Base-by-base conservation (phyloP, 1,284 basidiomycete genomes). In the Tylopilus sp. region DNA sequence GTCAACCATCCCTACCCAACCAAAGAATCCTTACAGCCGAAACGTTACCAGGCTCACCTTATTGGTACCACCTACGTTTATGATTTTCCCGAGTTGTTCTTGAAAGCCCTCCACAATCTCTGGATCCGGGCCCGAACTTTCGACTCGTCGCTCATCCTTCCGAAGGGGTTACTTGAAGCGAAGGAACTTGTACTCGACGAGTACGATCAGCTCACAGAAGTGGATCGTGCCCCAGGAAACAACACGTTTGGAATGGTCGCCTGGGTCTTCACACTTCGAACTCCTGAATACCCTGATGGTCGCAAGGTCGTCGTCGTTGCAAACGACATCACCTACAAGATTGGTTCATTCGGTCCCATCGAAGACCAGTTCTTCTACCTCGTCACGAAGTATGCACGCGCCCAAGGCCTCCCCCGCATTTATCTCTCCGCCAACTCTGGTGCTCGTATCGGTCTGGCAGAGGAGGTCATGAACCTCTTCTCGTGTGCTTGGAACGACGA, bases 391-490 rank as follows among this genome's bases (percentile, higher is more conserved):
- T 92, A 96, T 62, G 95, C 95, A 42, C 90, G 94, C 46, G 75
- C 84, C 49, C 81, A 81, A 34, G 94, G 95, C 50, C 72, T 96
- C 29, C 95, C 95, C 48, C 88, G 95, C 42, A 88, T 99, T 60
- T 99, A 99, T 72, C 83, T 99, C 43, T 99, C 96, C 11, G 95
- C 95, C 60, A 99, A 99, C 77, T 98, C 94, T 38, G 95, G 95
- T 65, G 95, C 95, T 59, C 88, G 96, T 56, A 89, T 99, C 57
- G 96, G 96, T 53, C 74, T 99, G 46, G 96, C 94, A 7, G 94
- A 98, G 67, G 96, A 99, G 71, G 81, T 87, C 24, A 77, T 97
- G 63, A 78, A 81, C 58, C 75, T 97, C 52, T 97, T 99, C 77
- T 91, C 89, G 44, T 91, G 84, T 52, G 91, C 94, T 34, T 99